Evolutionary conservation across 1,139 yeast species (phyloP), one percentile per base, ranked within the genome.

Genomic region (Kodamaea alishanica): DNA sequence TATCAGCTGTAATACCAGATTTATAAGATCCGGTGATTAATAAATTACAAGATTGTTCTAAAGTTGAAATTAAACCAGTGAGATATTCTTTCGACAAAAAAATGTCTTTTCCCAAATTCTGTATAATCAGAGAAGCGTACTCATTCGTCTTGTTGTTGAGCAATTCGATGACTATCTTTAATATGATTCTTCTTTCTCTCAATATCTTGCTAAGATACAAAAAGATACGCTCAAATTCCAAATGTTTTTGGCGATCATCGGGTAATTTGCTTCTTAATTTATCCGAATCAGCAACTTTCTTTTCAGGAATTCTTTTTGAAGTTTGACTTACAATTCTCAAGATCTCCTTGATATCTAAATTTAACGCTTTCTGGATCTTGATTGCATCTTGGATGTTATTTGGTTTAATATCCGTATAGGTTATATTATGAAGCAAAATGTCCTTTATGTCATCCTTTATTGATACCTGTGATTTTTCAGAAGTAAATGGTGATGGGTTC

Each of bases 291-390:
- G 43, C 39, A 12, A 47, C 35, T 29, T 54, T 55, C 30, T 44
- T 48, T 41, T 60, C 69, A 1, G 78, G 77, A 4, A 63, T 51
- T 35, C 70, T 61, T 28, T 57, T 55, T 27, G 62, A 56, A 0
- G 70, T 58, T 46, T 74, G 79, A 23, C 56, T 44, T 6, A 78
- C 63, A 8, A 77, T 60, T 47, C 84, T 60, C 12, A 75, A 55
- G 2, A 70, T 63, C 45, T 80, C 83, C 12, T 52, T 47, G 10
- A 53, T 50, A 43, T 70, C 73, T 8, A 75, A 38, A 0, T 55
- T 46, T 34, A 77, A 56, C 2, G 60, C 20, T 1, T 57, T 45
- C 8, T 71, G 65, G 44, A 73, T 58, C 42, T 54, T 67, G 39
- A 52, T 56, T 47, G 81, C 77, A 58, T 64, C 70, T 8, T 56